phyloP scores from a whole-genome alignment of 306 rosid species.

The Cajanus cajan region DNA sequence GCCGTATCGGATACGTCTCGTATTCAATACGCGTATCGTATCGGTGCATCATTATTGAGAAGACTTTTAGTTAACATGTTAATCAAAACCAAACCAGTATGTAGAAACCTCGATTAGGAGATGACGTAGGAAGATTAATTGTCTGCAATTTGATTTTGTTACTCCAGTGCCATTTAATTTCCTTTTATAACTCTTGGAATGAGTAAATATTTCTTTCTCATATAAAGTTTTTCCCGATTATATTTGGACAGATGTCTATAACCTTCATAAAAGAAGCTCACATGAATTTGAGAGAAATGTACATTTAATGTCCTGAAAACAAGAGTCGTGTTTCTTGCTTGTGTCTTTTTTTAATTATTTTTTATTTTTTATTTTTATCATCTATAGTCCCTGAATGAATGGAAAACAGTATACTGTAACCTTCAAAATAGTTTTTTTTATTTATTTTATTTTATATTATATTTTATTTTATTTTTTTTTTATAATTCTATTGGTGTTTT shows the following conservation, averaged over 20 bases:
- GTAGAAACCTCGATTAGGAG: background rate
- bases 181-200: too few relatives aligned
- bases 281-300: background rate
- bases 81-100: background rate
- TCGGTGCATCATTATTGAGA: too few relatives aligned
- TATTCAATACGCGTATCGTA: too few relatives aligned
- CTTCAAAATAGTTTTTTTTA: background rate
- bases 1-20: too few relatives aligned
- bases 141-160: background rate
- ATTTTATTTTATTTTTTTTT: too few relatives aligned
- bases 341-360: background rate
- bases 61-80: background rate
- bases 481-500: background rate
- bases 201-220: background rate
- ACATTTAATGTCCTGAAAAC: background rate
- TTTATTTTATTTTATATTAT: too few relatives aligned
- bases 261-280: too few relatives aligned
- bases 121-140: too few relatives aligned
- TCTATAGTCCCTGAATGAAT: background rate
- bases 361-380: background rate
- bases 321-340: constrained; percentile 12
- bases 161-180: background rate
- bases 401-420: background rate
- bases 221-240: too few relatives aligned
- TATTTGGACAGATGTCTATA: too few relatives aligned